A percentile compares a stretch with the other conserved stretches of the same genome.
Conservation (phyloP, 305 asterid genomes). For the Solanum aculeatissimum region DNA sequence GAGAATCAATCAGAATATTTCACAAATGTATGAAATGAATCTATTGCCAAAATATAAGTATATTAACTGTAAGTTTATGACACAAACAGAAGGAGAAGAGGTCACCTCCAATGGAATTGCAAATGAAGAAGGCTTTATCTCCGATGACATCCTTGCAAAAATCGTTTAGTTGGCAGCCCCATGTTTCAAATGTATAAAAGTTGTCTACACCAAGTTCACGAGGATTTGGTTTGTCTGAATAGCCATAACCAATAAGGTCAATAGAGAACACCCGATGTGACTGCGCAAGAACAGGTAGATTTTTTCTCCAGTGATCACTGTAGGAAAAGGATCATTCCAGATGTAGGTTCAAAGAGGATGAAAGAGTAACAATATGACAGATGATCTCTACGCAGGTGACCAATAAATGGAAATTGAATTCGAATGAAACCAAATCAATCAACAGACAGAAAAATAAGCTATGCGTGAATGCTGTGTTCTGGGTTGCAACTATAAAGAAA, state of each 20-base stretch:
- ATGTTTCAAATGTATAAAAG: conserved; percentile 89
- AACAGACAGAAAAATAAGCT: background rate
- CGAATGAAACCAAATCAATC: background rate
- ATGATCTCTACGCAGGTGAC: background rate
- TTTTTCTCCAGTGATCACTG: conserved; percentile 99
- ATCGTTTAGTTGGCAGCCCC: conserved; percentile 89
- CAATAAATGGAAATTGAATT: background rate
- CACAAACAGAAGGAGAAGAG: conserved; percentile 1
- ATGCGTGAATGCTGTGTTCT: background rate
- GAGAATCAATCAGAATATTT: background rate
- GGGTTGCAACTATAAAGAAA: background rate
- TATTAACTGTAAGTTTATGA: background rate
- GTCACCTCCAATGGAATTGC: conserved; percentile 97
- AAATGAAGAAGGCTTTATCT: conserved; percentile 66
- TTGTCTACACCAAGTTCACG: conserved; percentile 30
- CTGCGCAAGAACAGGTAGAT: conserved; percentile 66
- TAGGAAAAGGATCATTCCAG: background rate
- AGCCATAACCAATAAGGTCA: conserved; percentile 93
- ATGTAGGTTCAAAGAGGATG: background rate
- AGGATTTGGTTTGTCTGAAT: conserved; percentile 96
- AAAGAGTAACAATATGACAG: background rate
- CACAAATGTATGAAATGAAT: background rate
- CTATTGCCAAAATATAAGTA: background rate
- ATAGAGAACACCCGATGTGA: conserved; percentile 78
- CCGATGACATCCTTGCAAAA: conserved; percentile 58